A percentile compares a stretch with the other conserved stretches of the same genome.
Evolutionary conservation across 2,329 filamentous ascomycete species (phyloP).

Genomic region (Teratosphaeria gauchensis): DNA sequence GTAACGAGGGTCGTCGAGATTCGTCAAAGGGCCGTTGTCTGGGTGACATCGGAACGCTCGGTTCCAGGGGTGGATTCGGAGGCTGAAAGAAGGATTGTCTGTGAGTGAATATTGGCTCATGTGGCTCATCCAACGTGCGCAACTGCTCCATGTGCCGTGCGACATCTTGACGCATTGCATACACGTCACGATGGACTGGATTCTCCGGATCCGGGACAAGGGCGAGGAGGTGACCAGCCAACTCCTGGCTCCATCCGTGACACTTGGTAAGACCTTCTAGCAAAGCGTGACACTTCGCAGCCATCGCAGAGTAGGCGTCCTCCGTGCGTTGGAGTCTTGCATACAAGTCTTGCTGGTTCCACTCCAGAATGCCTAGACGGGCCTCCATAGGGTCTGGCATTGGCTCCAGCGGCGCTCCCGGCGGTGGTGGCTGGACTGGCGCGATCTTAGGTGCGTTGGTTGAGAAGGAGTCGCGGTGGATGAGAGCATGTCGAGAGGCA

Average conservation of each 20-base stretch:
- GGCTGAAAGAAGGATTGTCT: constrained; percentile 34
- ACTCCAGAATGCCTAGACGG: constrained; percentile 66
- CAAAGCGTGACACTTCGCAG: constrained; percentile 69
- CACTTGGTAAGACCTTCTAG: constrained; percentile 70
- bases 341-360: constrained; percentile 71
- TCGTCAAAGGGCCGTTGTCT: constrained; percentile 82
- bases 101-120: constrained; percentile 43
- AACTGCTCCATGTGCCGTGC: constrained; percentile 51
- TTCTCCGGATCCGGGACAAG: constrained; percentile 68
- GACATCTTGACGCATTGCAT: constrained; percentile 54
- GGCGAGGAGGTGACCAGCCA: constrained; percentile 64
- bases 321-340: constrained; percentile 69
- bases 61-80: constrained; percentile 14
- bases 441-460: constrained; percentile 54
- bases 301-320: constrained; percentile 70
- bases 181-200: constrained; percentile 64
- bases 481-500: constrained; percentile 83
- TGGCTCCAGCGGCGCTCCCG: constrained; percentile 44
- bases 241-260: constrained; percentile 73
- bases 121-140: constrained; percentile 47
- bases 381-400: constrained; percentile 71
- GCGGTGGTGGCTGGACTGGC: constrained; percentile 74
- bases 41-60: constrained; percentile 61
- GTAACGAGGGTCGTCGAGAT: constrained; percentile 59
- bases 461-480: constrained; percentile 82